phyloP scores from a whole-genome alignment of 2,329 filamentous ascomycete species.

The Penicillium sp. region DNA sequence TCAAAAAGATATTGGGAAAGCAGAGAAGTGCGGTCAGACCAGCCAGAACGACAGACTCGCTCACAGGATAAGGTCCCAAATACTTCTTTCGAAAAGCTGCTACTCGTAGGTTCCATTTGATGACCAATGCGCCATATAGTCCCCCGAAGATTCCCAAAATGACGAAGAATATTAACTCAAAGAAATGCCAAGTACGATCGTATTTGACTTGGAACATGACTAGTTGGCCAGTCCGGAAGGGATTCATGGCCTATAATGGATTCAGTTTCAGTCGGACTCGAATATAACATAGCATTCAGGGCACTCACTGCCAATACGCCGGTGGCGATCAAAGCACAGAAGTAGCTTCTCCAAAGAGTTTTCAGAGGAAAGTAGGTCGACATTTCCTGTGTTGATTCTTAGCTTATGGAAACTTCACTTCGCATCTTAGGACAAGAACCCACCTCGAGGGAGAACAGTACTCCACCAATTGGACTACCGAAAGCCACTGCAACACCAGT shows the following conservation, averaged over 20 bases:
- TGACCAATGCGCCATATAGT: constrained; percentile 92
- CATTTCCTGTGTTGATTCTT: constrained; percentile 62
- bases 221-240: constrained; percentile 91
- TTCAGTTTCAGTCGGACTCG: not conserved
- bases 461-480: constrained; percentile 93
- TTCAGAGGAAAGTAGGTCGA: constrained; percentile 94
- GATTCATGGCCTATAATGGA: constrained; percentile 72
- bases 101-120: constrained; percentile 91
- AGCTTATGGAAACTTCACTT: not conserved
- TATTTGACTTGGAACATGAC: constrained; percentile 99
- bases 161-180: constrained; percentile 89
- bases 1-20: constrained; percentile 90
- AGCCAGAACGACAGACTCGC: constrained; percentile 81
- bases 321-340: constrained; percentile 92
- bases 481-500: constrained; percentile 96
- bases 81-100: constrained; percentile 95
- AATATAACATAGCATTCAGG: not conserved
- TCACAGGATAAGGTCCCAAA: constrained; percentile 73
- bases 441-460: constrained; percentile 86
- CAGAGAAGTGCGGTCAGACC: constrained; percentile 84
- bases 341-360: constrained; percentile 97
- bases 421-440: constrained; percentile 3
- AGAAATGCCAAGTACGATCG: constrained; percentile 96
- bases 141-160: constrained; percentile 90
- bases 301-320: constrained; percentile 69